Evolutionary conservation across 805 yeast species (phyloP).

Genomic region (Yarrowia yakushimensis): DNA sequence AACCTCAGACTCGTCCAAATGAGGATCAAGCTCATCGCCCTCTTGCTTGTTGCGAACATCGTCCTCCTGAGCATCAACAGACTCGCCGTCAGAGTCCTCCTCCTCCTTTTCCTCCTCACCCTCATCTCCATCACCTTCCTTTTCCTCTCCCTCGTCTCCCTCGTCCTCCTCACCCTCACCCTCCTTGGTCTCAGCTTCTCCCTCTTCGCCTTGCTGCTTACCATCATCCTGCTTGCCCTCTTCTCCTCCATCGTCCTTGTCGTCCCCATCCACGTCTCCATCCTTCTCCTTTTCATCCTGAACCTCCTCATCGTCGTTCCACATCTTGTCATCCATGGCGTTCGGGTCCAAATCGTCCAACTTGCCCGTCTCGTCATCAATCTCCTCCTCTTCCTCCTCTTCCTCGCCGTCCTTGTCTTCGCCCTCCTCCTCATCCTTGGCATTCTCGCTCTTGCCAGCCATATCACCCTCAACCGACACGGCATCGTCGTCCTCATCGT

Average conservation of each 20-base stretch:
- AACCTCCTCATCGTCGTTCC: slow-evolving; percentile 88
- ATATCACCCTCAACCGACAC: slow-evolving; percentile 95
- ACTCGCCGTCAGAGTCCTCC: slow-evolving; percentile 46
- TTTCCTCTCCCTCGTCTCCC: slow-evolving; percentile 38
- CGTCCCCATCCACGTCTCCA: slow-evolving; percentile 50
- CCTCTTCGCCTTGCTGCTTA: slow-evolving; percentile 19
- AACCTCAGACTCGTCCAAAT: slow-evolving; percentile 80
- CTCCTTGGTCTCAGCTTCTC: slow-evolving; percentile 33
- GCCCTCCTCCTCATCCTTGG: slow-evolving; percentile 60
- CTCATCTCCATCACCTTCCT: slow-evolving; percentile 42
- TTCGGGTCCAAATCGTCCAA: slow-evolving; percentile 88
- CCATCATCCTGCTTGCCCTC: slow-evolving; percentile 34
- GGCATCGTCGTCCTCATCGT: slow-evolving; percentile 51
- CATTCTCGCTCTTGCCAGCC: slow-evolving; percentile 89
- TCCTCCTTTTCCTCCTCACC: slow-evolving; percentile 46
- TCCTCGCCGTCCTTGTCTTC: slow-evolving; percentile 51
- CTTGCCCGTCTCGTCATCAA: slow-evolving; percentile 87
- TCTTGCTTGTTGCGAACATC: slow-evolving; percentile 75
- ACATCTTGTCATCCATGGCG: slow-evolving; percentile 94
- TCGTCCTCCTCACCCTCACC: slow-evolving; percentile 38
- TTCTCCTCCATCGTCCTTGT: slow-evolving; percentile 41
- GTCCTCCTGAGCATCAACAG: slow-evolving; percentile 48
- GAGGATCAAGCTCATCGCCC: slow-evolving; percentile 66
- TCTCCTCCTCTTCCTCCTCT: slow-evolving; percentile 57
- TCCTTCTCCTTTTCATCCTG: slow-evolving; percentile 79